Evolutionary conservation across 768 basidiomycete species (phyloP), one percentile per base, ranked within the genome.

Genomic region (Mycena crocata): DNA sequence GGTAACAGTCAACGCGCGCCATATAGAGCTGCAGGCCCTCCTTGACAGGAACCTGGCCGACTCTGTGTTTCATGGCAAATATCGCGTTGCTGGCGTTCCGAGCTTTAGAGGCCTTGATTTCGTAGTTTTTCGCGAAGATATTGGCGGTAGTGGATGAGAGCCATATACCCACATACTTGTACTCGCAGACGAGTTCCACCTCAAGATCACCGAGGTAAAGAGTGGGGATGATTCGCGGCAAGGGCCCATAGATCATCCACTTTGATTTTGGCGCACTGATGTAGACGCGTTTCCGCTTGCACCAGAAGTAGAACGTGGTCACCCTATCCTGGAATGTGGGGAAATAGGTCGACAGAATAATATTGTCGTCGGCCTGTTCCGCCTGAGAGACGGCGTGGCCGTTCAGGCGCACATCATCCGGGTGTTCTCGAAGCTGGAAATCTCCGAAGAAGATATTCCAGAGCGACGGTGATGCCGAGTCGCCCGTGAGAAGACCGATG

Each of bases 261-360:
- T 48, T 40, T 6, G 74, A 71, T 54, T 75, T 75, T 1, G 56
- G 10, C 10, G 62, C 71, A 64, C 69, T 78, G 28, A 77, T 67
- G 15, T 50, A 32, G 66, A 73, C 63, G 35, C 71, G 72, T 58
- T 78, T 77, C 0, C 34, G 30, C 15, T 39, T 30, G 57, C 74
- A 72, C 73, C 74, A 77, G 3, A 8, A 1, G 19, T 32, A 56
- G 30, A 77, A 66, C 0, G 17, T 21, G 21, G 64, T 40, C 39
- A 76, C 39, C 28, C 8, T n/a, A n/a, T n/a, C n/a, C n/a, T n/a
- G n/a, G n/a, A n/a, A n/a, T n/a, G n/a, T n/a, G n/a, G n/a, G n/a
- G n/a, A n/a, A n/a, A n/a, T n/a, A n/a, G n/a, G n/a, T n/a, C n/a
- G n/a, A n/a, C n/a, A n/a, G n/a, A n/a, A n/a, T n/a, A n/a, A n/a